phyloP scores from a whole-genome alignment of 2,329 filamentous ascomycete genomes.

The Gnomoniopsis sp. region DNA sequence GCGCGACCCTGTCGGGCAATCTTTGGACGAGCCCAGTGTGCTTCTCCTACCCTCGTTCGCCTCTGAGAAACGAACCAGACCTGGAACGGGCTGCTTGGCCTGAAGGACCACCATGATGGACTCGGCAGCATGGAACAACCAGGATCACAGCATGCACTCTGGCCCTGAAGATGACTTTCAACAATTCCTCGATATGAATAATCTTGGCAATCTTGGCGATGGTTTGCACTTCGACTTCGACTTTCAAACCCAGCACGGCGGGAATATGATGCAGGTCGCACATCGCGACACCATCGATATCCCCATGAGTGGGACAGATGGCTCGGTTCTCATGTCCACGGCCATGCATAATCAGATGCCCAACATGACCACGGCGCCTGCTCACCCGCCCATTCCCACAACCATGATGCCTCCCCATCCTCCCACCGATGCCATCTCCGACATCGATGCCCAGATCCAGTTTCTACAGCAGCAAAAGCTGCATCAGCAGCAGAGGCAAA shows the following conservation, averaged over 20 bases:
- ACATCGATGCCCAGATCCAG: conserved; percentile 64
- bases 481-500: conserved; percentile 56
- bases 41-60: neutral
- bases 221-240: conserved; percentile 59
- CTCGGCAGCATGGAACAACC: conserved; percentile 51
- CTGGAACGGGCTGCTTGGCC: neutral
- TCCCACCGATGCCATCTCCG: conserved; percentile 51
- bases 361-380: conserved; percentile 43
- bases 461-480: conserved; percentile 62
- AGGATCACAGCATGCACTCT: conserved; percentile 52
- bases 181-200: conserved; percentile 60
- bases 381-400: conserved; percentile 44
- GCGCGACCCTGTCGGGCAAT: neutral
- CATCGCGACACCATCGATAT: conserved; percentile 44
- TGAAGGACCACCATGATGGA: conserved; percentile 45
- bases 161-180: conserved; percentile 59
- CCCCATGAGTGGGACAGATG: conserved; percentile 45
- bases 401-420: conserved; percentile 41
- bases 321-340: conserved; percentile 33
- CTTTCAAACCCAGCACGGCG: conserved; percentile 41
- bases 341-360: conserved; percentile 44
- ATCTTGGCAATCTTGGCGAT: conserved; percentile 51
- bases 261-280: conserved; percentile 35
- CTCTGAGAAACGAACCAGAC: neutral
- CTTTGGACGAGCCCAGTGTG: neutral